Evolutionary conservation across 1,139 yeast species (phyloP), one percentile per base, ranked within the genome.

Genomic region (Citeromyces hawaiiensis): DNA sequence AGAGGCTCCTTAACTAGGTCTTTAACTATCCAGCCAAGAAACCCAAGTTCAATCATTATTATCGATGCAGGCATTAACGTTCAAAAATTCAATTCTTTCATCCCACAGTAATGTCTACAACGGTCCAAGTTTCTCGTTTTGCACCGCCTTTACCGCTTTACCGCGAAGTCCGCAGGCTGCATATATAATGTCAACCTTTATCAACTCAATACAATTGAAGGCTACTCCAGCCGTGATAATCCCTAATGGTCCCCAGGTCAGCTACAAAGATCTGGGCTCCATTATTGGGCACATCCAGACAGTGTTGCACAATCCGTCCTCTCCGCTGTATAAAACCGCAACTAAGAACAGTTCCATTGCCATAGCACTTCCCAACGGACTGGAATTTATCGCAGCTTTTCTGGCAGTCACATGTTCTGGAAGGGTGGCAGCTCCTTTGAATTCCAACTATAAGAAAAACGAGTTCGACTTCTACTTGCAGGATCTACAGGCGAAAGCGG

Each of bases 391-490:
- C 3, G 64, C 66, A 7, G 59, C 71, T 1, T 78, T 76, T 49
- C 54, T 76, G 16, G 78, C 72, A 2, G 60, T 68, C 16, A 70
- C 81, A 1, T 65, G 70, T 46, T 66, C 72, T 19, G 68, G 74
- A 1, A 63, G 68, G 47, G 61, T 76, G 36, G 80, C 79, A 16
- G 81, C 83, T 4, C 86, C 86, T 4, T 58, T 78, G 51, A 78
- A 78, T 50, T 69, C 83, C 11, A 66, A 66, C 41, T 76, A 76
- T 55, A 74, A 70, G 50, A 68, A 70, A 48, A 49, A 59, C 30
- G 86, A 78, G 55, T 72, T 75, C 51, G 74, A 72, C 48, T 75
- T 76, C 52, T 77, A 76, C 51, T 58, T 78, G 42, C 70, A 66
- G 38, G 85, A 78, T 49, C 58, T 77, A 46, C 60, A 70, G 47